These are phyloP conservation scores for Comarum palustre DNA, from an alignment of 306 rosid species.

Conservation along the genomic window DNA sequence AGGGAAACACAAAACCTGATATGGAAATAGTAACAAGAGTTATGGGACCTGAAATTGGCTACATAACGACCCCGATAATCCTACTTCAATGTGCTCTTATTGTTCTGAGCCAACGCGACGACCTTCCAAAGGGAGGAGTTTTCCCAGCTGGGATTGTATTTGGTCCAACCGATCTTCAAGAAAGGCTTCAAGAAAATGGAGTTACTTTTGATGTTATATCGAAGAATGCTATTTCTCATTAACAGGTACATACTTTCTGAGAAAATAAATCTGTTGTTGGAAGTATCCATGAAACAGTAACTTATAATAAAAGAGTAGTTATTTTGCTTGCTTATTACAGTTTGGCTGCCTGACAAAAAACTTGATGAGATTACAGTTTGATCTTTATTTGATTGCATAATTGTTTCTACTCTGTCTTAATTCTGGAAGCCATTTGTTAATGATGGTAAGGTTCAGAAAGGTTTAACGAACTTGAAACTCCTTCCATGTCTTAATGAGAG, in stretches of 20 bases:
- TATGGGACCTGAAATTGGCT: slow-evolving; percentile 83
- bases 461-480: slow-evolving; percentile 5
- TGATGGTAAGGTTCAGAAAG: not conserved
- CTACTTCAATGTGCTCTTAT: slow-evolving; percentile 75
- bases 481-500: slow-evolving; percentile 26
- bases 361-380: not conserved
- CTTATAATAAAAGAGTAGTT: not conserved
- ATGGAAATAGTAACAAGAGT: slow-evolving; percentile 72
- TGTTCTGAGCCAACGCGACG: slow-evolving; percentile 53
- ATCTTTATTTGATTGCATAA: slow-evolving; percentile 13
- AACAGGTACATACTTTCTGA: slow-evolving; percentile 6
- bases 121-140: slow-evolving; percentile 76
- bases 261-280: slow-evolving; percentile 10
- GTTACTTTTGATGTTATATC: slow-evolving; percentile 71
- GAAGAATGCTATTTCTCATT: slow-evolving; percentile 41
- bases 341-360: not conserved
- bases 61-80: slow-evolving; percentile 75
- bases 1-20: slow-evolving; percentile 54
- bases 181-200: slow-evolving; percentile 71
- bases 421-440: not conserved
- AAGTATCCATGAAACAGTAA: slow-evolving; percentile 3
- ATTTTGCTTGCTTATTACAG: not conserved
- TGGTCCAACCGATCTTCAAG: slow-evolving; percentile 74
- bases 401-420: not conserved
- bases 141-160: slow-evolving; percentile 70